Percentiles rank a stretch among this genome's conserved stretches.
Conservation (phyloP, 2,329 filamentous ascomycete species). For the Sporothrix schenckii region DNA sequence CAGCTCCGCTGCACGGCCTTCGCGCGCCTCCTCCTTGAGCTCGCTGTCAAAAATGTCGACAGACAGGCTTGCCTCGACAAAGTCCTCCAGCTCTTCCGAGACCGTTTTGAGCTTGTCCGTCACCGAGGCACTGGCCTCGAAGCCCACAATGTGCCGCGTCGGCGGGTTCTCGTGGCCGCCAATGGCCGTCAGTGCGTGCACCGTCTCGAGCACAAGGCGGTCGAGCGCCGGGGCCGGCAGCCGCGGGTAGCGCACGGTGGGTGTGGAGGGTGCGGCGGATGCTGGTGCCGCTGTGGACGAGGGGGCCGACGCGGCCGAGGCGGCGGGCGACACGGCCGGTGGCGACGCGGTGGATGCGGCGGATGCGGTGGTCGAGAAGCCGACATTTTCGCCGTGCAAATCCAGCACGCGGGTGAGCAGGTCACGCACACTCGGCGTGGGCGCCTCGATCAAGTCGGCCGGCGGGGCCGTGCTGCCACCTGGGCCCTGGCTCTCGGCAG, state of each 20-base stretch:
- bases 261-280: constrained; percentile 68
- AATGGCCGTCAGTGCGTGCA: constrained; percentile 87
- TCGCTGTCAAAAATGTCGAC: constrained; percentile 73
- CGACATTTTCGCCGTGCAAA: constrained; percentile 67
- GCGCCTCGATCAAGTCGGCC: constrained; percentile 2
- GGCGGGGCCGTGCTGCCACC: not conserved
- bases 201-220: constrained; percentile 80
- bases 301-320: not conserved
- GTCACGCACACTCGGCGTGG: constrained; percentile 76
- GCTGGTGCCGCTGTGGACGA: constrained; percentile 53
- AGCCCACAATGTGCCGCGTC: constrained; percentile 88
- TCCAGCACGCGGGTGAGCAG: constrained; percentile 82
- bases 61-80: constrained; percentile 83
- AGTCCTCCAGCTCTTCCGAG: constrained; percentile 94
- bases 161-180: constrained; percentile 96
- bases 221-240: constrained; percentile 70
- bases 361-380: constrained; percentile 45
- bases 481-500: not conserved
- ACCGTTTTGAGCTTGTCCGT: constrained; percentile 97
- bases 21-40: constrained; percentile 55
- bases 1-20: constrained; percentile 37
- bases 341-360: not conserved
- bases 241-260: constrained; percentile 74
- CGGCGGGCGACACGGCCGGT: not conserved
- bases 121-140: constrained; percentile 82